A percentile compares a stretch with the other conserved stretches of the same genome.
Evolutionary conservation across 31 red algal species (phyloP).

Genomic region (Endocladia muricata): DNA sequence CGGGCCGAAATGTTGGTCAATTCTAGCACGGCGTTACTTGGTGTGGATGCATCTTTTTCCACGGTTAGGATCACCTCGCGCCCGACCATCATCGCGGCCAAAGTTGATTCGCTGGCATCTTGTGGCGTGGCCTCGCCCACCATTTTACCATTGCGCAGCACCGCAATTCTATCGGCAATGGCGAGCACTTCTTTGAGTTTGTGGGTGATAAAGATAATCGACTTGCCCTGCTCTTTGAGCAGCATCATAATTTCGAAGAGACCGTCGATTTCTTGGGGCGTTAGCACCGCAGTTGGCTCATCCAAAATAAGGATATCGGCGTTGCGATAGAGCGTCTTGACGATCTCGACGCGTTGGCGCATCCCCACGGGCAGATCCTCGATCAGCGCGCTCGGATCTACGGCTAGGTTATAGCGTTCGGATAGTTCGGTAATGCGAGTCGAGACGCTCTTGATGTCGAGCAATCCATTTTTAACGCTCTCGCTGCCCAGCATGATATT

Average conservation of each 20-base stretch:
- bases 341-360: slow-evolving; percentile 13
- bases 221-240: background rate
- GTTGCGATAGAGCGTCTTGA: slow-evolving; percentile 18
- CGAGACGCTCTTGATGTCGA: background rate
- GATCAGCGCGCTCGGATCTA: background rate
- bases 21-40: background rate
- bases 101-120: background rate
- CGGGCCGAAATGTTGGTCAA: background rate
- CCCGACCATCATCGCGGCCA: slow-evolving; percentile 15
- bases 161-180: background rate
- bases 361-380: background rate
- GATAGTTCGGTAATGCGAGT: background rate
- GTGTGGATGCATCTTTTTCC: background rate
- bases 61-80: background rate
- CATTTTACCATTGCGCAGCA: background rate
- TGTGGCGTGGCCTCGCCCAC: background rate
- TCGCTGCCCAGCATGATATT: background rate
- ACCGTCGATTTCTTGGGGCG: slow-evolving; percentile 11
- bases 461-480: background rate
- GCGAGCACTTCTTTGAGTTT: background rate
- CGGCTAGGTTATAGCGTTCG: background rate
- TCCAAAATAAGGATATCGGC: background rate
- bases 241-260: background rate
- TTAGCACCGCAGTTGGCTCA: slow-evolving; percentile 9
- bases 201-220: slow-evolving; percentile 3